Evolutionary conservation across 2,329 filamentous ascomycete species (phyloP).

Genomic region (Coniochaeta sp.): DNA sequence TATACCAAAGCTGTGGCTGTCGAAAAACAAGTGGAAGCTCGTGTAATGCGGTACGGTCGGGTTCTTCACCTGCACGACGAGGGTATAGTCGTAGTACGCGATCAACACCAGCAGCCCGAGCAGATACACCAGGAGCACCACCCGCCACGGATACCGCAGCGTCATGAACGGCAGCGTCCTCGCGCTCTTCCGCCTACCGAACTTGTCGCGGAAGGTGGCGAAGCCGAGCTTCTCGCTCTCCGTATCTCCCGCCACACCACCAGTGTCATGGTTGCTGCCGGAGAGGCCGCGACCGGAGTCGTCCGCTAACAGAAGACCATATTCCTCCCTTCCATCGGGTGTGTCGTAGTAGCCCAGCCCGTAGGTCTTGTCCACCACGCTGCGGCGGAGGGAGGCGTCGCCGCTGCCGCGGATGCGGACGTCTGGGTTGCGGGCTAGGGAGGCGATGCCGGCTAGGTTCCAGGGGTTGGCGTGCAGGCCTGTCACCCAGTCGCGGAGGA

Average conservation of each 20-base stretch:
- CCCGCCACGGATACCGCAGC: constrained; percentile 26
- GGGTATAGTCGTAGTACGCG: constrained; percentile 28
- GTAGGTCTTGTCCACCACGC: constrained; percentile 22
- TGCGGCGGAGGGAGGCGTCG: constrained; percentile 13
- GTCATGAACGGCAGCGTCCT: constrained; percentile 24
- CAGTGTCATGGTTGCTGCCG: background rate
- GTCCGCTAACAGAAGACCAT: constrained; percentile 23
- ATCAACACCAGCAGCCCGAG: constrained; percentile 26
- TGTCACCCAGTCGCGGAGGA: constrained; percentile 26
- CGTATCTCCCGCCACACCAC: background rate
- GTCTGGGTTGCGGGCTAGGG: constrained; percentile 22
- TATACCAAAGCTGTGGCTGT: constrained; percentile 33
- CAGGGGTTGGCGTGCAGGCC: constrained; percentile 32
- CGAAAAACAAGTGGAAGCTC: constrained; percentile 25
- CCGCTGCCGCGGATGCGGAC: constrained; percentile 16
- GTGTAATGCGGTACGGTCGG: background rate
- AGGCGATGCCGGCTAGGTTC: constrained; percentile 28
- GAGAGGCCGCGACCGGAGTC: constrained; percentile 17
- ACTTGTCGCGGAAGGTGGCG: constrained; percentile 4
- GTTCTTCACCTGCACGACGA: constrained; percentile 8
- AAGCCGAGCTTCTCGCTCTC: background rate
- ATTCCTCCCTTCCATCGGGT: constrained; percentile 17
- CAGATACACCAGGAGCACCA: constrained; percentile 24
- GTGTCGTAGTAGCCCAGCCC: constrained; percentile 22
- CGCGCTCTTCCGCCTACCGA: background rate